Evolutionary conservation across 352 stramenopile genomes (phyloP).

Genomic region (Phytophthora quininea): DNA sequence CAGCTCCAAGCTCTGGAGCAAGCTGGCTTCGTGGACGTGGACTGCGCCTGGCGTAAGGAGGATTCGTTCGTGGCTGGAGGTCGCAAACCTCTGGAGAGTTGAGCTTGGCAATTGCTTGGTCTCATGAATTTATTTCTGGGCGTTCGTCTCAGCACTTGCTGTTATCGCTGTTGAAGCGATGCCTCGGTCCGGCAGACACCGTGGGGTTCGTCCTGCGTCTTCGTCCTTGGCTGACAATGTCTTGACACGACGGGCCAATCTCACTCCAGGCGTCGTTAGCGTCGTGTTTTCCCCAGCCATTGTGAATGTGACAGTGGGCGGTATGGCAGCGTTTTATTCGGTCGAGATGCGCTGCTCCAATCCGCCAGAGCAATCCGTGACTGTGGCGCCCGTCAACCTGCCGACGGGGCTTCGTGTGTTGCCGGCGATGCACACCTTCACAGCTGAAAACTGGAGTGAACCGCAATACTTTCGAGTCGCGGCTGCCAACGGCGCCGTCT

Average conservation of each 20-base stretch:
- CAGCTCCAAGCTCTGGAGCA: constrained; percentile 63
- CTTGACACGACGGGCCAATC: constrained; percentile 21
- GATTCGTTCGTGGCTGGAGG: constrained; percentile 80
- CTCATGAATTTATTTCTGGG: constrained; percentile 1
- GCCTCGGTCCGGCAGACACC: constrained; percentile 4
- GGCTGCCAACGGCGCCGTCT: constrained; percentile 31
- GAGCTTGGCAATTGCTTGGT: background rate
- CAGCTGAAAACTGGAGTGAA: constrained; percentile 45
- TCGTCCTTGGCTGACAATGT: background rate
- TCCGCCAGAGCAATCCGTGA: constrained; percentile 49
- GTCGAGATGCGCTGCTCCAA: constrained; percentile 44
- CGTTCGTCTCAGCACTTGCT: background rate
- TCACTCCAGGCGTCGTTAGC: constrained; percentile 34
- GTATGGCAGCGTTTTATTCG: constrained; percentile 61
- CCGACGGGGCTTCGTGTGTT: constrained; percentile 56
- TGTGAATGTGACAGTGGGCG: constrained; percentile 50
- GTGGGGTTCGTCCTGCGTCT: background rate
- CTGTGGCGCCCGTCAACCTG: constrained; percentile 50
- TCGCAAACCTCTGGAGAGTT: constrained; percentile 33
- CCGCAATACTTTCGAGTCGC: constrained; percentile 61
- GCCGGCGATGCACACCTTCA: constrained; percentile 57
- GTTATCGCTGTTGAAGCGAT: background rate
- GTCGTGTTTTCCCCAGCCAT: constrained; percentile 43
- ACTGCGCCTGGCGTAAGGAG: constrained; percentile 74
- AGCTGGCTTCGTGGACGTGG: constrained; percentile 74